Evolutionary conservation across 2,329 filamentous ascomycete genomes (phyloP), one percentile per base, ranked within the genome.

Genomic region (Botrytis fabae): DNA sequence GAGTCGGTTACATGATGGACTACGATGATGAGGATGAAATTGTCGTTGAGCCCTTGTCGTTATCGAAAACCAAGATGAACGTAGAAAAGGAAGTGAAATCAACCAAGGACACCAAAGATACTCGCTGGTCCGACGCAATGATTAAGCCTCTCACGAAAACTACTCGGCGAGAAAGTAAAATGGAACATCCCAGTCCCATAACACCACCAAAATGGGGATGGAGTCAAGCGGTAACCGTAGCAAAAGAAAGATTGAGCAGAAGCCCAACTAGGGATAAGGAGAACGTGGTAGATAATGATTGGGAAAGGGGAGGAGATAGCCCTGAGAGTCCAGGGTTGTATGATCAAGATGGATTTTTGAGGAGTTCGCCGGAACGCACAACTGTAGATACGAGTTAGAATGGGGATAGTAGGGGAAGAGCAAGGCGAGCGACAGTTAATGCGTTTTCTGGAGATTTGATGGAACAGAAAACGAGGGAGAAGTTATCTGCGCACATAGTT

Each of bases 311-410:
- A 3, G 46, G 68, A 35, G 54, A 38, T 46, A 61, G 68, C n/a
- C 68, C 54, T 5, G 68, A 62, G 22, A 78, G 77, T 68, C 44
- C 76, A 4, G 77, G 74, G 3, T 35, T 77, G 16, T 79, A 79
- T 73, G 78, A 79, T 73, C 69, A 77, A 46, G 74, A 76, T 28
- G 78, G 77, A 1, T 79, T 79, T 61, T 65, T 78, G 68, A 78
- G 48, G 35, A 72, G 69, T 62, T 77, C 75, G 46, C 78, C 78
- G 63, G 73, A 65, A 42, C 35, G 61, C 4, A 57, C 6, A 2
- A 65, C 16, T 7, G 22, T n/a, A 16, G 61, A 54, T 32, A 6
- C 35, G 8, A 14, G 8, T 28, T 14, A 28, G n/a, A 20, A 6
- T 18, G 69, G 32, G 35, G 35, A 54, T 6, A 44, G 35, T 25